Conservation (phyloP, 176 grass and related monocot genomes). For the Aegilops bicornis region DNA sequence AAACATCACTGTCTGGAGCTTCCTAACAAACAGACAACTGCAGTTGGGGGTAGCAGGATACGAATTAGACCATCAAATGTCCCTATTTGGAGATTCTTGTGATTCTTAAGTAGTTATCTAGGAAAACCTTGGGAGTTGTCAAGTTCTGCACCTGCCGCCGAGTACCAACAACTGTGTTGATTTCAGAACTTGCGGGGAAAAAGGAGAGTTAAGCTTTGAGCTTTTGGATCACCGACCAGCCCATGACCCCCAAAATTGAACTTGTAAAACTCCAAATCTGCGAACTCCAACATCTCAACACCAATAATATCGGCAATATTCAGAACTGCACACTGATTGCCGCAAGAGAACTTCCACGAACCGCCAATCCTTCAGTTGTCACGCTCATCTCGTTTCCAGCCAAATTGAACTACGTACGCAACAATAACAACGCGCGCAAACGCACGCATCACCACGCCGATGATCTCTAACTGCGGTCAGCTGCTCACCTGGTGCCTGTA, state of each 20-base stretch:
- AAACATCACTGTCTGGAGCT: background rate
- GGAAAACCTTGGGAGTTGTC: background rate
- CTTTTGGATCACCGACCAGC: background rate
- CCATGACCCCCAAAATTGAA: background rate
- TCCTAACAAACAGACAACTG: background rate
- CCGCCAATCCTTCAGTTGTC: background rate
- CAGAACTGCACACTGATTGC: background rate
- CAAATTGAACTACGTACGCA: background rate
- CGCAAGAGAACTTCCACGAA: background rate
- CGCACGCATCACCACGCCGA: background rate
- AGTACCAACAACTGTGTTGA: background rate
- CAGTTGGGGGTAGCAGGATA: background rate
- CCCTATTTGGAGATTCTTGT: background rate
- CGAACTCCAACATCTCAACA: background rate
- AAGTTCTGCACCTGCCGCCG: background rate
- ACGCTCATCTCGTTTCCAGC: background rate
- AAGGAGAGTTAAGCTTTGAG: background rate
- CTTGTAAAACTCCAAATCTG: background rate
- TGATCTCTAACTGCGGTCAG: background rate
- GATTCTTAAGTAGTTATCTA: background rate
- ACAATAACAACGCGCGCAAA: background rate
- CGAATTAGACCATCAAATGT: background rate
- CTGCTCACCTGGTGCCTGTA: conserved; percentile 83
- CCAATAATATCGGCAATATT: background rate
- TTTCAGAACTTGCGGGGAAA: background rate